Evolutionary conservation across 495 filamentous ascomycete species (phyloP), one percentile per base, ranked within the genome.

Genomic region (Penicillium malachiteum): DNA sequence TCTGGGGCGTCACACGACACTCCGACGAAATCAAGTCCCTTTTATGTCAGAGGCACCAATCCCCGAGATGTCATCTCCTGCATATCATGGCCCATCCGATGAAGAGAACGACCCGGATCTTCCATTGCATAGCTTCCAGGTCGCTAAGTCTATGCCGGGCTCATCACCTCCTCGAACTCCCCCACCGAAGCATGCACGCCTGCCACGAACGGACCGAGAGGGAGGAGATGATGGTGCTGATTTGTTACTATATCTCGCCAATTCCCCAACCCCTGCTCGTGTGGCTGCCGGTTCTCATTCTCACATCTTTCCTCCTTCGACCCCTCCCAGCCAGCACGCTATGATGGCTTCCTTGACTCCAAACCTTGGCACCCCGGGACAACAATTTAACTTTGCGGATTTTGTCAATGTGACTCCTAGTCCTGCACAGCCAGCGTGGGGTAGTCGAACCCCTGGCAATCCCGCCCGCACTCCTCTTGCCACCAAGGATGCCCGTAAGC

Each of bases 321-420:
- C 93, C 6, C 94, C 94, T 38, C 93, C 93, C 12, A 87, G 88
- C 32, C 88, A 88, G 68, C 82, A 82, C 62, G 81, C 89, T 12
- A 84, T 84, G 11, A 78, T 96, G 32, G 71, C 72, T 8, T 68
- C 67, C 8, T 42, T 78, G 57, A 26, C 21, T 26, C 87, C 88
- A 9, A 81, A 79, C 46, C 76, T 84, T 41, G 80, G 79, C 40
- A 86, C 82, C 3, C 82, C 82, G 2, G 76, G 76, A 30, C 82
- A 85, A 52, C 84, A 84, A 55, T 96, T 97, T 74, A 94, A 97
- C 74, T 96, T 97, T 73, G 85, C 91, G 7, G 95, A 97, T 67
- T 99, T 96, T 67, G 87, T 97, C 55, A 96, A 99, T 66, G 90
- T 97, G 71, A 96, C 94, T 12, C 94, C 95, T 5, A 94, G 89